Evolutionary conservation across 1,284 basidiomycete genomes (phyloP).

Genomic region (Inonotus obliquus): DNA sequence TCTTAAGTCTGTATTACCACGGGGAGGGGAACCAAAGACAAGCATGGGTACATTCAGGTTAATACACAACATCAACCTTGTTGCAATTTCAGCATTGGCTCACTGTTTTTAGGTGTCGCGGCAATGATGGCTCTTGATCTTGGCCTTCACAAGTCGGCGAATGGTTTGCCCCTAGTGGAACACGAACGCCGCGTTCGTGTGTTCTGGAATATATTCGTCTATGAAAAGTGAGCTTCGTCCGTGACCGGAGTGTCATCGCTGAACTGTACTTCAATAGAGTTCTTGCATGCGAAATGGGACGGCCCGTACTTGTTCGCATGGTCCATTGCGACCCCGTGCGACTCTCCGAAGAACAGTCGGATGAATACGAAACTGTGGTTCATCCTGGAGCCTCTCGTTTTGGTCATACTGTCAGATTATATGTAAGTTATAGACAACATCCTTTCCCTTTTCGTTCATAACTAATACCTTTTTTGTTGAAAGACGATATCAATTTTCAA

Average conservation of each 20-base stretch:
- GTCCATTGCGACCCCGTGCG: slow-evolving; percentile 18
- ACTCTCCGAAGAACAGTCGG: slow-evolving; percentile 19
- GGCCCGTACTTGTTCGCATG: slow-evolving; percentile 18
- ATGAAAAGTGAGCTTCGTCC: slow-evolving; percentile 15
- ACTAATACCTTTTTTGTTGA: neutral
- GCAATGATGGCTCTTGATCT: slow-evolving; percentile 20
- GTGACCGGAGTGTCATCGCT: neutral
- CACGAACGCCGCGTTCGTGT: slow-evolving; percentile 19
- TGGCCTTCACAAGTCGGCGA: slow-evolving; percentile 17
- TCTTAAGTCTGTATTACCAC: slow-evolving; percentile 18
- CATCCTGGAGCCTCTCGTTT: slow-evolving; percentile 1
- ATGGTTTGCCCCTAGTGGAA: slow-evolving; percentile 12
- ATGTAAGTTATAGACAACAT: slow-evolving; percentile 4
- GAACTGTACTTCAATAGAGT: neutral
- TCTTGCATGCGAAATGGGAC: slow-evolving; percentile 19
- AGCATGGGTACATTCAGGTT: slow-evolving; percentile 18
- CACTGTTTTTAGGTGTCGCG: slow-evolving; percentile 13
- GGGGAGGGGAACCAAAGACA: slow-evolving; percentile 19
- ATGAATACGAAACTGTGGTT: slow-evolving; percentile 19
- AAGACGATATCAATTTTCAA: slow-evolving; percentile 21
- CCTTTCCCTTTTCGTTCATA: neutral
- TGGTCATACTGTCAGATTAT: slow-evolving; percentile 13
- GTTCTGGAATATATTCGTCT: slow-evolving; percentile 20
- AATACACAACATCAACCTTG: neutral
- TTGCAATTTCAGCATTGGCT: neutral